A percentile compares a stretch with the other conserved stretches of the same genome.
These are phyloP conservation scores for Corymbia maculata DNA, from an alignment of 345 rosid species.

Conservation along the genomic window DNA sequence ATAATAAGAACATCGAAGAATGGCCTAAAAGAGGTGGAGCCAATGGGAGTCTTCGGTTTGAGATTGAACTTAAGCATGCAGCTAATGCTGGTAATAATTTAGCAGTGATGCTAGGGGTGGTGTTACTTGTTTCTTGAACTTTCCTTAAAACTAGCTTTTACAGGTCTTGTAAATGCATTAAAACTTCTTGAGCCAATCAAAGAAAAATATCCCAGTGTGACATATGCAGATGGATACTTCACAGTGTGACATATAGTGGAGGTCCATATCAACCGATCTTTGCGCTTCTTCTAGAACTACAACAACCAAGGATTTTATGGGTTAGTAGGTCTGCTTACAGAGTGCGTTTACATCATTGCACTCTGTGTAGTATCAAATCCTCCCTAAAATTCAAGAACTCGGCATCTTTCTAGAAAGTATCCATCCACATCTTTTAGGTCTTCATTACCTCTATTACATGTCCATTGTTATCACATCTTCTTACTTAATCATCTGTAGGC, in stretches of 20 bases:
- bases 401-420: background rate
- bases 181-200: conserved; percentile 72
- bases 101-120: background rate
- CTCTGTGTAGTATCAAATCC: background rate
- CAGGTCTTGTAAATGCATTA: conserved; percentile 84
- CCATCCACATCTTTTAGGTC: background rate
- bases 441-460: background rate
- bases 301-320: background rate
- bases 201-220: conserved; percentile 69
- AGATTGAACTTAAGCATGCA: conserved; percentile 82
- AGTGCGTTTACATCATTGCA: background rate
- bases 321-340: background rate
- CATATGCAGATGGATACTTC: conserved; percentile 94
- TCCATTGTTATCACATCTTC: background rate
- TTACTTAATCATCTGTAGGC: background rate
- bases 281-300: background rate
- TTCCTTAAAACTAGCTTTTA: conserved; percentile 6
- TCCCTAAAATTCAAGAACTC: background rate
- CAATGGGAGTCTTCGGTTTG: conserved; percentile 88
- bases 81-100: conserved; percentile 80
- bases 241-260: conserved; percentile 34
- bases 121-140: background rate
- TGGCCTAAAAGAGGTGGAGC: conserved; percentile 96
- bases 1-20: conserved; percentile 79
- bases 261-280: background rate